A percentile compares a stretch with the other conserved stretches of the same genome.
These are phyloP conservation scores for Calocera cornea DNA, from an alignment of 768 basidiomycete genomes.

Conservation along the genomic window DNA sequence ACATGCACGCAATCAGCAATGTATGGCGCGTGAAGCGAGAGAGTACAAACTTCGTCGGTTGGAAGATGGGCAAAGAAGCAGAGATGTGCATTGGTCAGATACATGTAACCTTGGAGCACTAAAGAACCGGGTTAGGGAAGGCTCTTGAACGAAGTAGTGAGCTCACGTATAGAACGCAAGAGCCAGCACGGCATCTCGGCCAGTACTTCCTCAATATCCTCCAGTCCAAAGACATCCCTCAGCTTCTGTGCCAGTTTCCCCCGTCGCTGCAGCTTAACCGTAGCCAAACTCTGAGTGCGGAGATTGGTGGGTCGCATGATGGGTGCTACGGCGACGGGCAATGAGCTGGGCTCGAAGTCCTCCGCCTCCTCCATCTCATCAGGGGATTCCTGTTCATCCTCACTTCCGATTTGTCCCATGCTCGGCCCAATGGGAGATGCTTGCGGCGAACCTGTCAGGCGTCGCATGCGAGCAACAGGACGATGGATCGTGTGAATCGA, in stretches of 20 bases:
- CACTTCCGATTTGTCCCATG: constrained; percentile 3
- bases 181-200: constrained; percentile 91
- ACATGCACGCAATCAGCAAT: constrained; percentile 6
- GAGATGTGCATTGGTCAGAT: constrained; percentile 79
- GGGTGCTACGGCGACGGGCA: neutral
- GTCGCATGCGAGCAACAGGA: constrained; percentile 27
- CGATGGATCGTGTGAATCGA: constrained; percentile 82
- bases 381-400: constrained; percentile 9
- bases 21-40: neutral
- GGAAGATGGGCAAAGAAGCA: constrained; percentile 98
- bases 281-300: constrained; percentile 54
- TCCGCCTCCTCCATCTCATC: constrained; percentile 28
- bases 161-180: constrained; percentile 75
- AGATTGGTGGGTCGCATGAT: constrained; percentile 18
- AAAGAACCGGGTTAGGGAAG: constrained; percentile 8
- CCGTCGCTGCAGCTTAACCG: constrained; percentile 55
- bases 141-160: neutral
- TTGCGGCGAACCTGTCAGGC: neutral
- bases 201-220: constrained; percentile 69
- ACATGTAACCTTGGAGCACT: constrained; percentile 97
- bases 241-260: constrained; percentile 74
- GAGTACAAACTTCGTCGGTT: constrained; percentile 51
- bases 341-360: constrained; percentile 30
- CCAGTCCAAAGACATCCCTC: constrained; percentile 72
- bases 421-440: neutral